Percentiles rank a stretch among this genome's conserved stretches.
phyloP scores from a whole-genome alignment of 2,329 filamentous ascomycete species.

The Leptographium flavum region DNA sequence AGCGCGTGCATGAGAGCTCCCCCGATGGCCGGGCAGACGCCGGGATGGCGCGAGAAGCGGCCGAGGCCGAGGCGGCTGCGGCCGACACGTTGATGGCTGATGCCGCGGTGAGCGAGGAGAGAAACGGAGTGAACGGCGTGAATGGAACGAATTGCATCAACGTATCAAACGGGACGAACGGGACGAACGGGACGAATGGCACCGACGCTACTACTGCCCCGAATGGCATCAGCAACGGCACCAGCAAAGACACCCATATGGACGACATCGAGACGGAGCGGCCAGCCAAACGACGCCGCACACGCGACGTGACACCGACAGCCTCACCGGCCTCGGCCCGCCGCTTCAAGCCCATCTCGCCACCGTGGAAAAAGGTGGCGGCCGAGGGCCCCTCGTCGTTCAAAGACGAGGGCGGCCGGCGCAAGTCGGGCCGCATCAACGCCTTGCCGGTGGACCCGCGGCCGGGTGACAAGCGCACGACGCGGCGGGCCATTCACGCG shows the following conservation, averaged over 20 bases:
- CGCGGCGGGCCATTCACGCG: constrained; percentile 27
- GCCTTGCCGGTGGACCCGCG: constrained; percentile 37
- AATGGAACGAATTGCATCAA: too few species aligned
- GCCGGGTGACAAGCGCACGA: constrained; percentile 33
- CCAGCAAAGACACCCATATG: constrained; percentile 12
- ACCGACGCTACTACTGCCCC: not conserved
- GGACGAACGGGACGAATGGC: not conserved
- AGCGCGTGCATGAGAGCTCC: constrained; percentile 1
- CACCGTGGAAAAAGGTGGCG: constrained; percentile 81
- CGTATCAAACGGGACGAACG: too few species aligned
- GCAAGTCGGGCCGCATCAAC: constrained; percentile 53
- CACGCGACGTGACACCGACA: constrained; percentile 28
- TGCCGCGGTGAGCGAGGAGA: too few species aligned
- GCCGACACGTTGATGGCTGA: too few species aligned
- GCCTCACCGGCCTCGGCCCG: constrained; percentile 19
- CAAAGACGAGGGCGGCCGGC: constrained; percentile 55
- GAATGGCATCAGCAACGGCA: constrained; percentile 1
- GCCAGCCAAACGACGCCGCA: constrained; percentile 52
- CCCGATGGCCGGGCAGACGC: constrained; percentile 1
- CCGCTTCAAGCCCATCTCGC: constrained; percentile 48
- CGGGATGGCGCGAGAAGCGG: constrained; percentile 4
- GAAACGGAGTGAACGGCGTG: too few species aligned
- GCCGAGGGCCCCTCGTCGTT: constrained; percentile 83
- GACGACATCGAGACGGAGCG: constrained; percentile 23
- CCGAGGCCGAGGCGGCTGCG: constrained; percentile 2